phyloP scores from a whole-genome alignment of 192 early-diverging fungal genomes.

The Ambispora gerdemannii region DNA sequence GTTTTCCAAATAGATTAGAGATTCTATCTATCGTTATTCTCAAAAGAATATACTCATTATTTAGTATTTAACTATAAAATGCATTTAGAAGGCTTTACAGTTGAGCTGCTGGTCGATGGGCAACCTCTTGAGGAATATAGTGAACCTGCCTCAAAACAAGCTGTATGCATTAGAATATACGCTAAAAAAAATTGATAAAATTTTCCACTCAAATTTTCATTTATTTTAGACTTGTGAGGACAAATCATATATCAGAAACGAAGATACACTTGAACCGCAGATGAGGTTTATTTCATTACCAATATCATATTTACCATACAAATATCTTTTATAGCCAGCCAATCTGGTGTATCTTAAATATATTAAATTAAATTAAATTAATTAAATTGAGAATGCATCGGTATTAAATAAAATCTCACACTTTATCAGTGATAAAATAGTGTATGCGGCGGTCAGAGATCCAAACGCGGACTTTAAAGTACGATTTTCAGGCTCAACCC shows the following conservation, averaged over 20 bases:
- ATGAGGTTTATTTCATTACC: neutral
- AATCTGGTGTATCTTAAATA: too few relatives aligned
- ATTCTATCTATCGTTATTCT: too few relatives aligned
- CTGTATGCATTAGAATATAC: neutral
- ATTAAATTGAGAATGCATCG: too few relatives aligned
- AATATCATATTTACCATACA: neutral
- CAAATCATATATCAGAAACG: neutral
- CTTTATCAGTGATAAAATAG: neutral
- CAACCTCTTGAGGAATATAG: neutral
- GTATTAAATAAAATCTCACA: too few relatives aligned
- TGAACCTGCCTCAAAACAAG: neutral
- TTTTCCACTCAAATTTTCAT: neutral
- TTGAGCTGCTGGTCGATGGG: neutral
- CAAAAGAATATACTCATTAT: too few relatives aligned
- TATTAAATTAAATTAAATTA: too few relatives aligned
- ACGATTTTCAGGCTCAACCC: neutral
- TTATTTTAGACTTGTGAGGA: neutral
- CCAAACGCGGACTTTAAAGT: neutral
- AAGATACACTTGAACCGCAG: neutral
- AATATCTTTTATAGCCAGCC: too few relatives aligned
- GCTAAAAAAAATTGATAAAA: too few relatives aligned
- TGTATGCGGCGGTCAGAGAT: neutral
- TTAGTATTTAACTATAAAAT: constrained; percentile 24
- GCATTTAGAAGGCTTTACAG: neutral
- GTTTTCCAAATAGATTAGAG: too few relatives aligned